phyloP scores from a whole-genome alignment of 768 basidiomycete species.

The Rhodotorula diobovata region DNA sequence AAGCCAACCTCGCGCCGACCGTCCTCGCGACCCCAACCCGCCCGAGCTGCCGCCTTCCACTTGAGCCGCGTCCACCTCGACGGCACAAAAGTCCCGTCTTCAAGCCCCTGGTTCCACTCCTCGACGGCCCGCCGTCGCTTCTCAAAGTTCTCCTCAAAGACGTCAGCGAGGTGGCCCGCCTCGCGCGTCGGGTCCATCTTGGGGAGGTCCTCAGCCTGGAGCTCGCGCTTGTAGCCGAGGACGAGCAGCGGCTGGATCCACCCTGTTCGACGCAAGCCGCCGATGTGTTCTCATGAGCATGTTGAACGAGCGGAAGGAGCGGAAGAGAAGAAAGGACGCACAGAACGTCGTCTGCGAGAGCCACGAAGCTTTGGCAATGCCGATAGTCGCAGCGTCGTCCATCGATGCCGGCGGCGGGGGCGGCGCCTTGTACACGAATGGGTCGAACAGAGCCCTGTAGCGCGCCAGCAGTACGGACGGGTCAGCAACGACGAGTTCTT shows the following conservation, averaged over 20 bases:
- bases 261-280: neutral
- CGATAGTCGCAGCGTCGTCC: conserved; percentile 29
- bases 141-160: conserved; percentile 54
- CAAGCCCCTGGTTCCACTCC: conserved; percentile 54
- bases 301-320: neutral
- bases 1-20: conserved; percentile 18
- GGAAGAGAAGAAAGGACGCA: conserved; percentile 4
- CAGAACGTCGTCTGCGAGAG: neutral
- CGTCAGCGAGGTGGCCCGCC: conserved; percentile 54
- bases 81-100: neutral
- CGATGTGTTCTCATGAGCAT: neutral
- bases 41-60: conserved; percentile 48
- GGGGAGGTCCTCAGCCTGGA: conserved; percentile 70
- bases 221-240: conserved; percentile 65
- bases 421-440: conserved; percentile 1
- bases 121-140: conserved; percentile 52
- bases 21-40: conserved; percentile 58
- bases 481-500: neutral
- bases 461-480: too few species aligned
- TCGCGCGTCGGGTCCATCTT: conserved; percentile 58
- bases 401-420: conserved; percentile 10
- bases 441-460: conserved; percentile 24
- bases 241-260: conserved; percentile 51
- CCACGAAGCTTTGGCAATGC: conserved; percentile 9
- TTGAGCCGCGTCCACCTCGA: neutral